A percentile compares a stretch with the other conserved stretches of the same genome.
These are phyloP conservation scores for Calvatia gigantea DNA, from an alignment of 768 basidiomycete species.

Conservation along the genomic window DNA sequence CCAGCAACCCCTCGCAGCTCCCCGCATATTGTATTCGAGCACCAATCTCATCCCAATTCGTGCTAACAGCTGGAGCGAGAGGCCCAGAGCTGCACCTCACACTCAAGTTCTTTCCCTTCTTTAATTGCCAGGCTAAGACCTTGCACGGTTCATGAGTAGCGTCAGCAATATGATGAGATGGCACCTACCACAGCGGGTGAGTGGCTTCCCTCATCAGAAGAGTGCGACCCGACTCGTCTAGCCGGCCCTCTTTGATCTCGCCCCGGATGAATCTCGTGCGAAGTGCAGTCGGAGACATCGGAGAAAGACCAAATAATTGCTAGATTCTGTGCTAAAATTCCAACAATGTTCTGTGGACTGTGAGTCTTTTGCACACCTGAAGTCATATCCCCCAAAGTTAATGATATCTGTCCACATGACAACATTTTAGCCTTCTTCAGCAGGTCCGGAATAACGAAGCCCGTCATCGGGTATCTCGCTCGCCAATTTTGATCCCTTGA, in stretches of 20 bases:
- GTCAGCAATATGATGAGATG: constrained; percentile 1
- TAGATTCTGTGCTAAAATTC: constrained; percentile 26
- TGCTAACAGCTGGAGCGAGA: constrained; percentile 18
- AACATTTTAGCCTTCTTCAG: constrained; percentile 31
- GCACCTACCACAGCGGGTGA: constrained; percentile 47
- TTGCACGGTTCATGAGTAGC: constrained; percentile 36
- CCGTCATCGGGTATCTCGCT: constrained; percentile 34
- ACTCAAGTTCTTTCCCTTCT: constrained; percentile 42
- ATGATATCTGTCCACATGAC: constrained; percentile 29
- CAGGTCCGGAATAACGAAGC: constrained; percentile 21
- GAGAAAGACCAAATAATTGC: constrained; percentile 29
- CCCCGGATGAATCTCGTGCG: constrained; percentile 33
- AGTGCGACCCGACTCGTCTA: constrained; percentile 40
- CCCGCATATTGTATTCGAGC: constrained; percentile 48
- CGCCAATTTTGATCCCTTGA: neutral
- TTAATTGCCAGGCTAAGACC: constrained; percentile 46
- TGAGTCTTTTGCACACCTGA: constrained; percentile 3
- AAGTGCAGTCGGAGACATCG: constrained; percentile 29
- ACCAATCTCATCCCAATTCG: constrained; percentile 40
- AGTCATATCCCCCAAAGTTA: constrained; percentile 26
- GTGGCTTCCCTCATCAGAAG: constrained; percentile 54
- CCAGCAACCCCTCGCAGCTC: constrained; percentile 60
- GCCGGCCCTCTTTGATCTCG: constrained; percentile 44
- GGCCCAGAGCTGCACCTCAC: constrained; percentile 36
- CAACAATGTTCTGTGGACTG: neutral